Evolutionary conservation across 192 early-diverging fungal species (phyloP).

Genomic region (Entomortierella chlamydospora): DNA sequence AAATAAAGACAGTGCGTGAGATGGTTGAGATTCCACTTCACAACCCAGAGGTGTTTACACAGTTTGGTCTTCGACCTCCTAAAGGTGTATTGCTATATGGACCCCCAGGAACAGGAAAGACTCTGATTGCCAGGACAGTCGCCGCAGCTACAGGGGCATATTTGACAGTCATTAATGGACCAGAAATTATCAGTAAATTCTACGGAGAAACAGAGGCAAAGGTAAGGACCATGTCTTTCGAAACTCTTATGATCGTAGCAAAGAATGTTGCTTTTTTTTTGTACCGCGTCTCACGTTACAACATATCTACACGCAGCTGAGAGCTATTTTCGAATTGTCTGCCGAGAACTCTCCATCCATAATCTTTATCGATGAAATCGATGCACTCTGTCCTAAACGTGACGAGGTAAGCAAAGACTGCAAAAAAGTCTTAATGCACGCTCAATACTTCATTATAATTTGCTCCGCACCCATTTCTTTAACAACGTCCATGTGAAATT

Average conservation of each 20-base stretch:
- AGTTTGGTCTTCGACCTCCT: slow-evolving; percentile 88
- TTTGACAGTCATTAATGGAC: slow-evolving; percentile 89
- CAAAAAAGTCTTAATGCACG: neutral
- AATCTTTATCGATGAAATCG: slow-evolving; percentile 96
- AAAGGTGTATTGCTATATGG: slow-evolving; percentile 91
- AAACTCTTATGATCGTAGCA: neutral
- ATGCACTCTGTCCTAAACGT: slow-evolving; percentile 90
- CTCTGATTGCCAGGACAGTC: slow-evolving; percentile 90
- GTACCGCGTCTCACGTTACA: neutral
- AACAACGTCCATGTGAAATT: slow-evolving; percentile 1
- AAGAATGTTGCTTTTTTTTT: neutral
- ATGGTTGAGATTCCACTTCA: slow-evolving; percentile 85
- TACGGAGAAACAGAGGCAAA: slow-evolving; percentile 95
- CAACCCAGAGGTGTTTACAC: slow-evolving; percentile 76
- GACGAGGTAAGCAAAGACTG: slow-evolving; percentile 67
- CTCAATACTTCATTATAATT: neutral
- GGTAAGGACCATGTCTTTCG: slow-evolving; percentile 59
- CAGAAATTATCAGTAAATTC: slow-evolving; percentile 90
- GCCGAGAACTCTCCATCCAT: slow-evolving; percentile 79
- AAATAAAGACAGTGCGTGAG: slow-evolving; percentile 81
- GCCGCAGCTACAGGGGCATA: slow-evolving; percentile 79
- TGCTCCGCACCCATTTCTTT: slow-evolving; percentile 4
- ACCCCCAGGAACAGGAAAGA: slow-evolving; percentile 97
- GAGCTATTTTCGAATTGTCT: slow-evolving; percentile 81
- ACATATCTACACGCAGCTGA: slow-evolving; percentile 59